Percentiles rank a stretch among this genome's conserved stretches.
These are phyloP conservation scores for Veloboletus limbatus DNA, from an alignment of 1,284 basidiomycete species.

Conservation along the genomic window DNA sequence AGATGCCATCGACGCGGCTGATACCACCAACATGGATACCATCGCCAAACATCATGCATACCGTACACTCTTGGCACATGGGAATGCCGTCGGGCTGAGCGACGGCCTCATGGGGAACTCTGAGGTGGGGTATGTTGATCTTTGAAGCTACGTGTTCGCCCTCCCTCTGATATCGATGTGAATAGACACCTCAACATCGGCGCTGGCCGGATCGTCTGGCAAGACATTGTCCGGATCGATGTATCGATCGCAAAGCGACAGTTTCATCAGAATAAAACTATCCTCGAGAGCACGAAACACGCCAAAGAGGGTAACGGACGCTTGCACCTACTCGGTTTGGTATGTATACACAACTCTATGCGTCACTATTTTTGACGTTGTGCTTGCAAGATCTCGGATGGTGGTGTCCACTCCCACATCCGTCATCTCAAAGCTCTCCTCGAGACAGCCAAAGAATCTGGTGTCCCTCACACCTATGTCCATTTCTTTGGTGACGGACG, in stretches of 20 bases:
- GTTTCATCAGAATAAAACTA: conserved; percentile 76
- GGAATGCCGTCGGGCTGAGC: conserved; percentile 81
- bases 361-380: background rate
- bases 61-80: conserved; percentile 77
- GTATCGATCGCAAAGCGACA: conserved; percentile 84
- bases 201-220: conserved; percentile 90
- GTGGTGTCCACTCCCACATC: conserved; percentile 94
- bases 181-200: conserved; percentile 87
- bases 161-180: background rate
- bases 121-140: conserved; percentile 76
- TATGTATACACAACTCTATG: conserved; percentile 36
- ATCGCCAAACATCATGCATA: conserved; percentile 77
- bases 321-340: conserved; percentile 81
- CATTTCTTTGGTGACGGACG: conserved; percentile 91
- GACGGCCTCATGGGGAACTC: conserved; percentile 96
- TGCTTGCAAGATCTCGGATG: conserved; percentile 72
- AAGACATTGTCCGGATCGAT: conserved; percentile 92
- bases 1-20: conserved; percentile 81
- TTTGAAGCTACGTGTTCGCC: background rate
- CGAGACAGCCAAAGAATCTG: conserved; percentile 81
- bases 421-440: conserved; percentile 83
- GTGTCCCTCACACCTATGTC: conserved; percentile 80
- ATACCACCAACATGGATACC: conserved; percentile 84
- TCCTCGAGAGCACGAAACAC: conserved; percentile 69
- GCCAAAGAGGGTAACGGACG: conserved; percentile 81